A percentile compares a stretch with the other conserved stretches of the same genome.
Conservation (phyloP, 2,329 filamentous ascomycete genomes). For the Verticillium alfalfae region DNA sequence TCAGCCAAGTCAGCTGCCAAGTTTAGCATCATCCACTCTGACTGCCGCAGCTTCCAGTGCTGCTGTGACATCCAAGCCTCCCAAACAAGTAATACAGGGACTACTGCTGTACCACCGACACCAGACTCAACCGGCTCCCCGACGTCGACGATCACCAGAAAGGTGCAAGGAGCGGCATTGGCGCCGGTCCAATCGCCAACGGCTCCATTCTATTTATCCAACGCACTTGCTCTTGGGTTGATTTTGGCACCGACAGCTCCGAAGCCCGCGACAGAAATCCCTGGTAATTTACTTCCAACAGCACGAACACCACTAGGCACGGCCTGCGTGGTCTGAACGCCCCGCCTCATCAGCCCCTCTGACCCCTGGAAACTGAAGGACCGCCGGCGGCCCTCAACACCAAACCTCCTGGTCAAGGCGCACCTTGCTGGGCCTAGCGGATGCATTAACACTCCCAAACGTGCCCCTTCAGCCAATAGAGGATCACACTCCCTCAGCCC, state of each 20-base stretch:
- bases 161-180: not conserved
- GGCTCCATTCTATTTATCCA: not conserved
- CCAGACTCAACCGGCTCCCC: not conserved
- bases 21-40: not conserved
- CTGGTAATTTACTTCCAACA: conserved; percentile 13
- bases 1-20: conserved; percentile 1
- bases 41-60: not conserved
- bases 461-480: not conserved
- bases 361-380: not conserved
- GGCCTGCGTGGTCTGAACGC: conserved; percentile 10
- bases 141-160: not conserved
- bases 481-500: not conserved
- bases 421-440: not conserved
- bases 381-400: not conserved
- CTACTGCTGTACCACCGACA: too few species aligned
- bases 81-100: not conserved
- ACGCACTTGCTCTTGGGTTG: not conserved
- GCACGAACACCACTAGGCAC: conserved; percentile 1
- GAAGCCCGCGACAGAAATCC: not conserved
- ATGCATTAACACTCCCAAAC: not conserved
- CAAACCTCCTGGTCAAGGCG: not conserved
- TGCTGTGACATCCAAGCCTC: not conserved
- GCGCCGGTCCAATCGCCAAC: not conserved
- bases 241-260: not conserved
- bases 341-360: not conserved